Percentiles rank a stretch among this genome's conserved stretches.
These are phyloP conservation scores for Mesotaenium endlicherianum DNA, from an alignment of 139 green algal species.

Conservation along the genomic window DNA sequence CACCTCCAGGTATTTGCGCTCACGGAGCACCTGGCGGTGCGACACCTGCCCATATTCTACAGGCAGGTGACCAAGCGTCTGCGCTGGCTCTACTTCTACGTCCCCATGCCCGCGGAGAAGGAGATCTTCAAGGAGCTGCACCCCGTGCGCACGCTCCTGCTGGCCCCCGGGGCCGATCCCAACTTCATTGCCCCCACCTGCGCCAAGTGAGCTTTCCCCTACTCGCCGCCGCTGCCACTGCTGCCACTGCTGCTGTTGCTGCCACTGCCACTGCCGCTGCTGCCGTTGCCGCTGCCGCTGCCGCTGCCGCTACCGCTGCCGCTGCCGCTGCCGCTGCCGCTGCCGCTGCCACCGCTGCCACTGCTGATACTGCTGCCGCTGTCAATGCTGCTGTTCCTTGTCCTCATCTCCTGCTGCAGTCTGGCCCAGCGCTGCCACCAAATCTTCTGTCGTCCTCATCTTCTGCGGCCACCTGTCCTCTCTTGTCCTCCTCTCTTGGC, in stretches of 20 bases:
- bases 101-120: not conserved
- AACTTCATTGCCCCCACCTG: not conserved
- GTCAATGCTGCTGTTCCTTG: too few relatives aligned
- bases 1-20: constrained; percentile 31
- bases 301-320: not conserved
- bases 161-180: not conserved
- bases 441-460: too few relatives aligned
- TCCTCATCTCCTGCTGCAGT: too few relatives aligned
- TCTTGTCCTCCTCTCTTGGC: too few relatives aligned
- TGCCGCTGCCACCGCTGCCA: too few relatives aligned
- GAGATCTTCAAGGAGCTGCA: not conserved
- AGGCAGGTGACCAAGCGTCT: constrained; percentile 6
- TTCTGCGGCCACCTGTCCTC: too few relatives aligned
- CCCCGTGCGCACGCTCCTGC: not conserved
- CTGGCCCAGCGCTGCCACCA: too few relatives aligned
- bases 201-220: not conserved
- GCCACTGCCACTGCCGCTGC: not conserved
- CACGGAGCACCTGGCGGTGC: constrained; percentile 19
- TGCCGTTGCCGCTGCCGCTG: not conserved
- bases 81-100: constrained; percentile 16
- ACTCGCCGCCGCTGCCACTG: not conserved
- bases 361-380: too few relatives aligned
- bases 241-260: not conserved
- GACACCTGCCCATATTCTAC: constrained; percentile 2
- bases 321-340: too few relatives aligned